phyloP scores from a whole-genome alignment of 1,284 basidiomycete genomes.

The Tilletia horrida region DNA sequence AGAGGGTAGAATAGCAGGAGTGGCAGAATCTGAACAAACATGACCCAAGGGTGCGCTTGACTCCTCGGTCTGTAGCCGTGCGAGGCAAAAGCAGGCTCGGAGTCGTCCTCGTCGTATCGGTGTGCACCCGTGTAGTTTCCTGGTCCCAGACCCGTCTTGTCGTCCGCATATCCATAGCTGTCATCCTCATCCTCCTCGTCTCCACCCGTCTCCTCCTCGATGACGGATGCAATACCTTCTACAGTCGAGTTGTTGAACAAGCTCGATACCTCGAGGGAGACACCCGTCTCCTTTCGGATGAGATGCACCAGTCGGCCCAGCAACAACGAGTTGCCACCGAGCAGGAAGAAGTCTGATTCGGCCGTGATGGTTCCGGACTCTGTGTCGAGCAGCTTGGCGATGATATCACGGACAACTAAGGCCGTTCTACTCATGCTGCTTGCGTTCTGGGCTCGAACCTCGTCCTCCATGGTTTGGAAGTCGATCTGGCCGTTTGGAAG shows the following conservation, averaged over 20 bases:
- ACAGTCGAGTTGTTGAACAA: slow-evolving; percentile 54
- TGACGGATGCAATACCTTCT: slow-evolving; percentile 47
- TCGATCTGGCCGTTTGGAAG: slow-evolving; percentile 49
- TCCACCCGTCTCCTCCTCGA: slow-evolving; percentile 48
- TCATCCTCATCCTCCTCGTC: slow-evolving; percentile 46
- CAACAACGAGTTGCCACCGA: slow-evolving; percentile 53
- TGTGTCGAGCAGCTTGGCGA: slow-evolving; percentile 52
- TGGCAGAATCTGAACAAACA: slow-evolving; percentile 50
- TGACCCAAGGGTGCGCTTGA: slow-evolving; percentile 50
- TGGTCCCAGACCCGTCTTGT: slow-evolving; percentile 43
- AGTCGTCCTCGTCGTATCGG: slow-evolving; percentile 47
- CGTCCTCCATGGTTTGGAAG: slow-evolving; percentile 54
- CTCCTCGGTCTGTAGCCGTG: slow-evolving; percentile 53
- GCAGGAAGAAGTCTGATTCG: slow-evolving; percentile 55
- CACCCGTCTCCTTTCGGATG: slow-evolving; percentile 54
- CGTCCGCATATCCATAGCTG: slow-evolving; percentile 46
- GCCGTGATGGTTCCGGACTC: slow-evolving; percentile 54
- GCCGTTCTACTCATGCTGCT: slow-evolving; percentile 52
- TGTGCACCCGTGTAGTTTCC: slow-evolving; percentile 43
- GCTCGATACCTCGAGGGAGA: slow-evolving; percentile 51
- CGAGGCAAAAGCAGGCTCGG: slow-evolving; percentile 46
- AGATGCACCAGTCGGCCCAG: slow-evolving; percentile 52
- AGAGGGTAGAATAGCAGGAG: slow-evolving; percentile 54
- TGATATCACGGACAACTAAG: slow-evolving; percentile 52
- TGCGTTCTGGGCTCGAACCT: slow-evolving; percentile 53